A percentile compares a stretch with the other conserved stretches of the same genome.
phyloP scores from a whole-genome alignment of 495 filamentous ascomycete genomes.

The Penicillium riverlandense region DNA sequence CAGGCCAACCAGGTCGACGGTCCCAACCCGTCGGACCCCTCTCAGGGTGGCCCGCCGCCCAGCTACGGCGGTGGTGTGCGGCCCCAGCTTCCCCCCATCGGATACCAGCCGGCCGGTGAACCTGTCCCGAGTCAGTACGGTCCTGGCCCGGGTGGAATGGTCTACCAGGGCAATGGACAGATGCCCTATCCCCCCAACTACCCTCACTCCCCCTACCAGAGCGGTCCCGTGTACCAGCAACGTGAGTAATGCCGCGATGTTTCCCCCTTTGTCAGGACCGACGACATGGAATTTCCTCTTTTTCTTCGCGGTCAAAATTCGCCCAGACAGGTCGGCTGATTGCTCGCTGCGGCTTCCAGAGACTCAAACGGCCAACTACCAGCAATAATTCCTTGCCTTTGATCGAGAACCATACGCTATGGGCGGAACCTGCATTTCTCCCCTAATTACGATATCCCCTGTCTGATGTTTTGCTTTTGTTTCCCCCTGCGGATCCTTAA shows the following conservation, averaged over 20 bases:
- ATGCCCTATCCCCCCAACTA: conserved; percentile 65
- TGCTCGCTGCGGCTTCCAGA: conserved; percentile 29
- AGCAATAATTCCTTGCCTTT: conserved; percentile 26
- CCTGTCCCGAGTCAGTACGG: conserved; percentile 61
- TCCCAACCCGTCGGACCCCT: conserved; percentile 47
- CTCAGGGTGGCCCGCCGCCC: conserved; percentile 48
- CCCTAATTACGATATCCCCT: conserved; percentile 34
- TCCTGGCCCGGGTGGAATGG: conserved; percentile 48
- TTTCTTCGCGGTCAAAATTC: neutral
- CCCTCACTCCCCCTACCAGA: conserved; percentile 70
- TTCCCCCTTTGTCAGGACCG: conserved; percentile 8
- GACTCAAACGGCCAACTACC: conserved; percentile 36
- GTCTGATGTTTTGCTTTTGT: conserved; percentile 27
- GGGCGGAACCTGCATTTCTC: conserved; percentile 16
- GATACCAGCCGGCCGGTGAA: conserved; percentile 61
- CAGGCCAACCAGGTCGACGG: conserved; percentile 50
- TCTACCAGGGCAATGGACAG: conserved; percentile 55
- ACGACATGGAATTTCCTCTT: conserved; percentile 3
- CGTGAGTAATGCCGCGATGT: conserved; percentile 43
- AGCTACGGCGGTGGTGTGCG: conserved; percentile 52
- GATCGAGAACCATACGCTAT: conserved; percentile 13
- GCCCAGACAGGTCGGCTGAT: conserved; percentile 19
- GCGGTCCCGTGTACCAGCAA: conserved; percentile 71
- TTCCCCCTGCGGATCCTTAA: conserved; percentile 22
- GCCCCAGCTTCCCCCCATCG: conserved; percentile 80